These are phyloP conservation scores for Penicillium fimorum DNA, from an alignment of 495 filamentous ascomycete species.

Conservation along the genomic window DNA sequence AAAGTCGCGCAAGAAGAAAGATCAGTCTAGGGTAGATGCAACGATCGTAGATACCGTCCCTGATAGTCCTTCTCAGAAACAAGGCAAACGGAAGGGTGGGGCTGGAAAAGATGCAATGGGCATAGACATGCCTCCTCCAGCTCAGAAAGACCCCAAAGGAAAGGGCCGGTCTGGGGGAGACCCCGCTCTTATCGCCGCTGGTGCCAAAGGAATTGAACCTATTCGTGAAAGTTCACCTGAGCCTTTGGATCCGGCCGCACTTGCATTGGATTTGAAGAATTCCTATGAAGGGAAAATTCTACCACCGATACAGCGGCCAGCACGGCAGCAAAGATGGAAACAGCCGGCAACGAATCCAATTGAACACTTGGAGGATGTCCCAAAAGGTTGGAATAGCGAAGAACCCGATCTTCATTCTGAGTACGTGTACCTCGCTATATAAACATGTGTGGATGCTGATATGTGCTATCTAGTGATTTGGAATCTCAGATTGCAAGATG, in stretches of 20 bases:
- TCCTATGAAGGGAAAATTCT: not conserved
- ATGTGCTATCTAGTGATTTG: not conserved
- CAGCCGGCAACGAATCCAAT: not conserved
- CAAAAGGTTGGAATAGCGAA: not conserved
- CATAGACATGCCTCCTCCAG: not conserved
- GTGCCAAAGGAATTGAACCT: too few relatives aligned
- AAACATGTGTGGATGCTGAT: not conserved
- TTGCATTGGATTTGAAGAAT: not conserved
- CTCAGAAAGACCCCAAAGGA: not conserved
- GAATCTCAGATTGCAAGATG: constrained; percentile 6
- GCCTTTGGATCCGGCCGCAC: not conserved
- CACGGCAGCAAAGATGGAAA: not conserved
- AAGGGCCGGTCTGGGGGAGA: not conserved
- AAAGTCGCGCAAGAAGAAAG: not conserved
- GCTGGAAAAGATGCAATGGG: not conserved
- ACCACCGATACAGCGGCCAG: not conserved
- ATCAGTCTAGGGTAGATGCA: not conserved
- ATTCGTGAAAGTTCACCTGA: too few relatives aligned
- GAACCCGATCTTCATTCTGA: constrained; percentile 1
- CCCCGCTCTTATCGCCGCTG: not conserved
- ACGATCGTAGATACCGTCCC: not conserved
- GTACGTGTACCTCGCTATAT: not conserved
- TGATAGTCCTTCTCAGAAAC: not conserved
- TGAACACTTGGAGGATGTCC: not conserved
- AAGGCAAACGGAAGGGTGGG: not conserved